These are phyloP conservation scores for Fusarium sp. DNA, from an alignment of 2,329 filamentous ascomycete genomes.

Conservation along the genomic window DNA sequence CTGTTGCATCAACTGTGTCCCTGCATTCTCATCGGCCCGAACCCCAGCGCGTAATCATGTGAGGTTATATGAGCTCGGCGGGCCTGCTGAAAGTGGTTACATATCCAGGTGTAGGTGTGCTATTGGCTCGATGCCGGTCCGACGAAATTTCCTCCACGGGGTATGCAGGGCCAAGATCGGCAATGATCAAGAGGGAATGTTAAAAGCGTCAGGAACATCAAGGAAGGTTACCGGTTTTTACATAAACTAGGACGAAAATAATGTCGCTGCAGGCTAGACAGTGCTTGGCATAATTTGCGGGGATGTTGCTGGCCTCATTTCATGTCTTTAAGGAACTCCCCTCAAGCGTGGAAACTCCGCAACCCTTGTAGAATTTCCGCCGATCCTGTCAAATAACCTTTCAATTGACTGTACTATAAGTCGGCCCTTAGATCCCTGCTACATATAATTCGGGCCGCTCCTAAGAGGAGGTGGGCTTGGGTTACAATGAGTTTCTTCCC, in stretches of 20 bases:
- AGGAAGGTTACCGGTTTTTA: too few relatives aligned
- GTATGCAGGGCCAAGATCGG: background rate
- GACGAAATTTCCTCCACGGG: background rate
- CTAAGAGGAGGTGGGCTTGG: background rate
- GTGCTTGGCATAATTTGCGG: background rate
- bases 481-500: background rate
- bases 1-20: background rate
- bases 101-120: background rate
- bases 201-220: background rate
- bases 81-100: background rate
- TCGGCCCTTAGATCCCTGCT: background rate
- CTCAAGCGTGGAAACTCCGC: background rate
- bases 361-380: background rate
- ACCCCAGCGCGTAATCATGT: background rate
- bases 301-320: background rate
- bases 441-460: background rate
- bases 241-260: background rate
- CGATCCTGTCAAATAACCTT: background rate
- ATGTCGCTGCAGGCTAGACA: background rate
- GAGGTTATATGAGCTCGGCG: background rate
- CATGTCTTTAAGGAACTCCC: background rate
- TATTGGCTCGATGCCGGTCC: background rate
- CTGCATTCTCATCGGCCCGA: conserved; percentile 1
- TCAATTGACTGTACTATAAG: background rate
- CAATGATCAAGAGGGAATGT: background rate